A percentile compares a stretch with the other conserved stretches of the same genome.
These are phyloP conservation scores for Musa schizocarpa DNA, from an alignment of 176 grass and related monocot genomes.

Conservation along the genomic window DNA sequence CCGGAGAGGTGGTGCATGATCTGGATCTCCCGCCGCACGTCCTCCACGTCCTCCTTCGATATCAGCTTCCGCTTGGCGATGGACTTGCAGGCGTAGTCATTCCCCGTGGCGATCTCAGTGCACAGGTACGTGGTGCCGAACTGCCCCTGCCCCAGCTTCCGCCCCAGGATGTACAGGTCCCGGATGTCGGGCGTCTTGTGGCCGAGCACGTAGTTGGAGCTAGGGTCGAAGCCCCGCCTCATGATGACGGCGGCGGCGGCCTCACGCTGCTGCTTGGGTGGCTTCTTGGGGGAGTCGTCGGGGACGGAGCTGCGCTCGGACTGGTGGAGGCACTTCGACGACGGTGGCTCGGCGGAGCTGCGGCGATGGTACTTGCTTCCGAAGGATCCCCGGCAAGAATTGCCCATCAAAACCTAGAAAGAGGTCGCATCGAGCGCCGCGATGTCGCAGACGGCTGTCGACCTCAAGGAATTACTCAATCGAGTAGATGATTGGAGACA, in stretches of 20 bases:
- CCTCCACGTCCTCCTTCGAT: constrained; percentile 74
- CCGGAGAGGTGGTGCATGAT: constrained; percentile 98
- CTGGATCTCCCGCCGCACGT: constrained; percentile 97
- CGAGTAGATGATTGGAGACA: neutral
- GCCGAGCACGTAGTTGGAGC: constrained; percentile 1
- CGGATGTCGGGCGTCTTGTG: constrained; percentile 65
- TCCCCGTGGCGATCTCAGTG: constrained; percentile 65
- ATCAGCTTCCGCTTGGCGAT: constrained; percentile 96
- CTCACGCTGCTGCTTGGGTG: neutral
- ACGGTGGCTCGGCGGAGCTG: constrained; percentile 20
- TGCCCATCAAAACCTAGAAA: constrained; percentile 77
- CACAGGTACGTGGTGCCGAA: constrained; percentile 84
- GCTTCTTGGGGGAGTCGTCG: constrained; percentile 27
- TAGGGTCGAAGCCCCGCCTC: constrained; percentile 32
- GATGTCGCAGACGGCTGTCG: neutral
- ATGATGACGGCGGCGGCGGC: neutral
- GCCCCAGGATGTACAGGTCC: constrained; percentile 56
- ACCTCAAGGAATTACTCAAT: neutral
- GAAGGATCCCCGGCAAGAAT: constrained; percentile 75
- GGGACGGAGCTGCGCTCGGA: neutral
- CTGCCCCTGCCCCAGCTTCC: constrained; percentile 85
- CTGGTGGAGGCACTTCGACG: constrained; percentile 8
- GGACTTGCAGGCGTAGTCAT: constrained; percentile 84
- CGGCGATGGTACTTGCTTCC: constrained; percentile 54
- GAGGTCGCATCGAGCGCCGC: neutral